A percentile compares a stretch with the other conserved stretches of the same genome.
phyloP scores from a whole-genome alignment of 306 rosid species.

The Dryas octopetala region DNA sequence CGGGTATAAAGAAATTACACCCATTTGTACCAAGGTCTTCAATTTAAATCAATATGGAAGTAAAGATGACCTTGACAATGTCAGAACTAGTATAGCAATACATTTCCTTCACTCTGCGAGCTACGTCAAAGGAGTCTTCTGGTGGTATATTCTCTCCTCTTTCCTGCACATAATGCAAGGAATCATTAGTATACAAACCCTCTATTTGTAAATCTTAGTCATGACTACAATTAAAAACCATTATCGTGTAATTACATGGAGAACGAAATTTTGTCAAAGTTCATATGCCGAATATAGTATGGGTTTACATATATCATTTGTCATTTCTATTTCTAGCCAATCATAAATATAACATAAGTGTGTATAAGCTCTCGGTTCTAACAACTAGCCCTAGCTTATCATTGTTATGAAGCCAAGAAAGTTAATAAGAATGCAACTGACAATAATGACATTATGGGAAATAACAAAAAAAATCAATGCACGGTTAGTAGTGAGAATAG shows the following conservation, averaged over 20 bases:
- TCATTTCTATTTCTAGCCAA: not conserved
- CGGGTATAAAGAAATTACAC: constrained; percentile 18
- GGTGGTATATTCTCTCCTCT: constrained; percentile 98
- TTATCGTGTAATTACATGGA: no score
- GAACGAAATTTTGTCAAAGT: not conserved
- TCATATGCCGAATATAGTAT: not conserved
- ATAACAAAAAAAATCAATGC: constrained; percentile 16
- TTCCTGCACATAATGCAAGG: constrained; percentile 61
- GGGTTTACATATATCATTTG: not conserved
- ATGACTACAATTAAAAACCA: not conserved
- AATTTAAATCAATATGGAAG: not conserved
- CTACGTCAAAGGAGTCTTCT: constrained; percentile 96
- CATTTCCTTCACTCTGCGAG: constrained; percentile 94
- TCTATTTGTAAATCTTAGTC: not conserved
- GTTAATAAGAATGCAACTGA: not conserved
- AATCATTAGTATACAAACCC: constrained; percentile 22
- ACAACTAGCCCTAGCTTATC: not conserved
- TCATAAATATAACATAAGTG: not conserved
- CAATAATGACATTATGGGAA: not conserved
- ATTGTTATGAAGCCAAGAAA: not conserved
- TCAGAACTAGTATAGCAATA: constrained; percentile 96
- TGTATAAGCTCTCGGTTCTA: not conserved
- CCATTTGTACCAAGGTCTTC: constrained; percentile 8
- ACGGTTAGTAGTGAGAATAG: constrained; percentile 6
- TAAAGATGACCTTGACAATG: constrained; percentile 81